Conservation (phyloP, 2,329 filamentous ascomycete species). For the Aureobasidium sp. region DNA sequence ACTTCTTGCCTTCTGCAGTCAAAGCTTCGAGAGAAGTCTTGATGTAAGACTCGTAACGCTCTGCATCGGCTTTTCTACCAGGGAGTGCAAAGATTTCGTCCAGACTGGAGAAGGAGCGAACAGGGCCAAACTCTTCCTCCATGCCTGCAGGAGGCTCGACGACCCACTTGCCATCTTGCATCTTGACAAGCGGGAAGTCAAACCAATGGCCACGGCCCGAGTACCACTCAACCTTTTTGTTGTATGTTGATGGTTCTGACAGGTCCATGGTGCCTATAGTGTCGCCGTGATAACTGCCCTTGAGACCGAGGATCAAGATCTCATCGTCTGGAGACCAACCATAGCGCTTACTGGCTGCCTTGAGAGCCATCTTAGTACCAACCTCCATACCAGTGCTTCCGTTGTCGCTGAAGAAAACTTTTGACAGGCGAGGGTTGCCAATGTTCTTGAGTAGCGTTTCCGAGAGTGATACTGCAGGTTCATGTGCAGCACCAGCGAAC, state of each 20-base stretch:
- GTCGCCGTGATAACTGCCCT: constrained; percentile 78
- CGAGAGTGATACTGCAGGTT: constrained; percentile 63
- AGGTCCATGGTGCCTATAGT: constrained; percentile 86
- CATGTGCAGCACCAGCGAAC: constrained; percentile 73
- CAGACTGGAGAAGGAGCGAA: constrained; percentile 40
- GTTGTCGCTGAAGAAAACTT: constrained; percentile 78
- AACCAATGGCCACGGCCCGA: constrained; percentile 70
- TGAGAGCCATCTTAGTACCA: constrained; percentile 74
- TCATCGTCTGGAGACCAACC: constrained; percentile 51
- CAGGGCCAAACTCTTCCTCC: constrained; percentile 36
- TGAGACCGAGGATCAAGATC: constrained; percentile 63
- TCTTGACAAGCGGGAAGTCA: constrained; percentile 64
- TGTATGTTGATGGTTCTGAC: constrained; percentile 66
- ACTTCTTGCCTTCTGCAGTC: constrained; percentile 51
- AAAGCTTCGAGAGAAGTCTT: constrained; percentile 44
- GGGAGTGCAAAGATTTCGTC: constrained; percentile 53
- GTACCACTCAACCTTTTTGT: constrained; percentile 83
- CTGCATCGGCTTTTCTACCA: constrained; percentile 32
- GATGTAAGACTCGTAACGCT: constrained; percentile 55
- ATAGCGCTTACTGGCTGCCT: constrained; percentile 59
- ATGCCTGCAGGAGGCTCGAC: constrained; percentile 48
- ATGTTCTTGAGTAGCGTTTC: constrained; percentile 52
- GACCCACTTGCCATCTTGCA: constrained; percentile 57
- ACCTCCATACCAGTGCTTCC: constrained; percentile 78
- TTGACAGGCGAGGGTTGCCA: constrained; percentile 54